phyloP scores from a whole-genome alignment of 2,329 filamentous ascomycete genomes.

The Alternaria rosae region DNA sequence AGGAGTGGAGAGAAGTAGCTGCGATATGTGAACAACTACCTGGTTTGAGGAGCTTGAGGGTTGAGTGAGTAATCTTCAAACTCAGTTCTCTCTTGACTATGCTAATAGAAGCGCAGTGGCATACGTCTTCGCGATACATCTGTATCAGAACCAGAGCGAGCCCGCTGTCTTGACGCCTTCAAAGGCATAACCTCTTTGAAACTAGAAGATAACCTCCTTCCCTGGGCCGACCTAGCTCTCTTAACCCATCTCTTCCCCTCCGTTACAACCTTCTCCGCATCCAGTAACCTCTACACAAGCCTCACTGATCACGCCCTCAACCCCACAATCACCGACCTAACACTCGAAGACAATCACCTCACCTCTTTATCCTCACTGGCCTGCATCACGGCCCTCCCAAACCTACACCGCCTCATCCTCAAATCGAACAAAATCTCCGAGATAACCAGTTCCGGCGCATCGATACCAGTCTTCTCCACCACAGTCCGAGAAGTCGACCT shows the following conservation, averaged over 20 bases:
- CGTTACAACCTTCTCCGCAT: conserved; percentile 60
- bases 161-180: conserved; percentile 39
- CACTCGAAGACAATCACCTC: conserved; percentile 77
- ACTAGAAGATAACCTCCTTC: conserved; percentile 58
- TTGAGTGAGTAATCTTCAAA: conserved; percentile 67
- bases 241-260: conserved; percentile 62
- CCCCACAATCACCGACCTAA: conserved; percentile 66
- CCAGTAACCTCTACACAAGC: conserved; percentile 50
- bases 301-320: conserved; percentile 51
- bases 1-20: conserved; percentile 69
- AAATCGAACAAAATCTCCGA: conserved; percentile 76
- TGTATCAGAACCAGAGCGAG: conserved; percentile 31
- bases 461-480: conserved; percentile 34
- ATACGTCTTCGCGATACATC: conserved; percentile 68
- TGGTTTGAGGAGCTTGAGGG: conserved; percentile 69
- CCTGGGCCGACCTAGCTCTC: conserved; percentile 48
- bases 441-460: conserved; percentile 32
- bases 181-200: conserved; percentile 54
- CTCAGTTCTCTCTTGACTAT: not conserved
- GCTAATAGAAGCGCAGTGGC: conserved; percentile 60
- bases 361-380: conserved; percentile 64
- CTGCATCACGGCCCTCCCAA: conserved; percentile 66
- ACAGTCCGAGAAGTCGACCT: conserved; percentile 54
- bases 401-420: conserved; percentile 63
- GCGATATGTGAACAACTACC: conserved; percentile 75